Conservation (phyloP, 805 yeast genomes). For the Saccharomycopsis oosterbeekiorum region DNA sequence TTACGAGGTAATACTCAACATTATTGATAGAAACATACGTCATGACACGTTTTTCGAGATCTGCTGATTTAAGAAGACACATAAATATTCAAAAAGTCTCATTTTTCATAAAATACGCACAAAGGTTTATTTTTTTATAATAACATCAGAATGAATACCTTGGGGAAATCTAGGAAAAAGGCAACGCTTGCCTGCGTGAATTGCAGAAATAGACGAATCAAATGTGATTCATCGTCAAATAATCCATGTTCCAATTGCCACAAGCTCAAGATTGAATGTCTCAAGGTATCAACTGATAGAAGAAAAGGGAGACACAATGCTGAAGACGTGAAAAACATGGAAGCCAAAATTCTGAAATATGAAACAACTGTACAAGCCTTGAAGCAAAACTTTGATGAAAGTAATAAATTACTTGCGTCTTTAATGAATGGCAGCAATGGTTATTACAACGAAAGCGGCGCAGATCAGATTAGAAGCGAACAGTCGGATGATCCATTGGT, state of each 20-base stretch:
- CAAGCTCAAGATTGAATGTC: constrained; percentile 3
- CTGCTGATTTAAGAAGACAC: neutral
- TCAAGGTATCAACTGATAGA: constrained; percentile 4
- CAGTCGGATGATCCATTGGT: neutral
- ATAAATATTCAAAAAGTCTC: neutral
- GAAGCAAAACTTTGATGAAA: neutral
- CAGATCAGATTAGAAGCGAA: neutral
- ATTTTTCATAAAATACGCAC: neutral
- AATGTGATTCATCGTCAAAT: constrained; percentile 2
- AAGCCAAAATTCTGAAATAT: neutral
- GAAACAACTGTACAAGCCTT: constrained; percentile 1
- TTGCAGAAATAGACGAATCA: constrained; percentile 5
- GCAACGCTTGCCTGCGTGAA: constrained; percentile 6
- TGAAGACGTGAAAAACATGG: constrained; percentile 3
- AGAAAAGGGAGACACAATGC: constrained; percentile 6
- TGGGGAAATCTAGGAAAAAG: constrained; percentile 3
- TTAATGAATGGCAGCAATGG: neutral
- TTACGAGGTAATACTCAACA: neutral
- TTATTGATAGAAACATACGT: neutral
- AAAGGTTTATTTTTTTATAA: neutral
- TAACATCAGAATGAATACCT: neutral
- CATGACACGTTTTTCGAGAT: neutral
- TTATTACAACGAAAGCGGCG: neutral
- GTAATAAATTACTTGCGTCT: neutral
- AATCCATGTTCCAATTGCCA: constrained; percentile 1